A percentile compares a stretch with the other conserved stretches of the same genome.
Conservation (phyloP, 768 basidiomycete genomes). For the Leccinum rimulosum region DNA sequence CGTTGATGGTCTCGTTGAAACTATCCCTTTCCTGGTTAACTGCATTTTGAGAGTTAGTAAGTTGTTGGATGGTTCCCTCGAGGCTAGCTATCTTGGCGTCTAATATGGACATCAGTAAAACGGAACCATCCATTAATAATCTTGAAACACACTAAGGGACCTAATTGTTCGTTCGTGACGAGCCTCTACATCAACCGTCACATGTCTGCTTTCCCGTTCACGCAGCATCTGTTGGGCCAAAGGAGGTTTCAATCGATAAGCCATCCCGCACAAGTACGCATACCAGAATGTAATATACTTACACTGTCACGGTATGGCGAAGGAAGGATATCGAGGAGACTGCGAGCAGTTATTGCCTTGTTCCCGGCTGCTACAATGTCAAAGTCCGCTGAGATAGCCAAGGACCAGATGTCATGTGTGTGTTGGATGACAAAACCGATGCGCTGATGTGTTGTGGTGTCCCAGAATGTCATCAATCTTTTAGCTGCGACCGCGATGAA, state of each 20-base stretch:
- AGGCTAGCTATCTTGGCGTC: neutral
- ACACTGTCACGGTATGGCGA: slow-evolving; percentile 4
- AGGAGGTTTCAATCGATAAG: neutral
- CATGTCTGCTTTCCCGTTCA: neutral
- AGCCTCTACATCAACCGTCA: neutral
- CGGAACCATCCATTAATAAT: neutral
- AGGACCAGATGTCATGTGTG: neutral
- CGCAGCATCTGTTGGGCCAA: neutral
- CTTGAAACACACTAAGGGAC: neutral
- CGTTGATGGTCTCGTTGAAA: neutral
- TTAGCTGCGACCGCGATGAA: neutral
- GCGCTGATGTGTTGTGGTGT: neutral
- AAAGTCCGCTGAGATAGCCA: neutral
- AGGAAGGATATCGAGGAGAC: slow-evolving; percentile 1
- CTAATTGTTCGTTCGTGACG: neutral
- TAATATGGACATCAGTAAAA: neutral
- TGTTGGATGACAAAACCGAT: neutral
- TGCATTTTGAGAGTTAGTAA: neutral
- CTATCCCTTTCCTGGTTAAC: neutral
- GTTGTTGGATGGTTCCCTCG: neutral
- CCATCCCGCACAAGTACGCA: too few species aligned
- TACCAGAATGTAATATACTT: neutral
- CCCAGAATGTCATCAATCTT: neutral
- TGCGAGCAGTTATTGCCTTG: slow-evolving; percentile 1
- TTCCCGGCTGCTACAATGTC: slow-evolving; percentile 1